phyloP scores from a whole-genome alignment of 306 rosid genomes.

The Pyrus betulifolia region DNA sequence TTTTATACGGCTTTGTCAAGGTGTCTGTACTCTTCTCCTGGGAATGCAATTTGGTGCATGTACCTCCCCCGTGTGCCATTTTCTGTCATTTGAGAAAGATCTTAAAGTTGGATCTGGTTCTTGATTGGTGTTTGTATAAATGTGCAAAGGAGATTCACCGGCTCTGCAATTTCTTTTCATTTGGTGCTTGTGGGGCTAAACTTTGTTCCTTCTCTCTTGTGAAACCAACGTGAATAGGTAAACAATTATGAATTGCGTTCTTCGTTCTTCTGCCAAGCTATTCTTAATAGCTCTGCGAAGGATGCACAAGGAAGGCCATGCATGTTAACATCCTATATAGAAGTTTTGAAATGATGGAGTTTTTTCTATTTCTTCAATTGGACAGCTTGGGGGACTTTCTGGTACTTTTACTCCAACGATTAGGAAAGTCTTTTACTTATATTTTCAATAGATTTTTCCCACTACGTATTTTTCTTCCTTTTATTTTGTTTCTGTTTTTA shows the following conservation, averaged over 20 bases:
- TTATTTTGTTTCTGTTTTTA: too few species aligned
- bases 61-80: not conserved
- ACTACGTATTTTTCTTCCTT: not conserved
- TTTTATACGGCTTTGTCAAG: not conserved
- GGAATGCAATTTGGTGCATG: not conserved
- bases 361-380: not conserved
- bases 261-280: not conserved
- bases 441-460: not conserved
- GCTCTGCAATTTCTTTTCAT: not conserved
- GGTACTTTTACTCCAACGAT: not conserved
- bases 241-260: not conserved
- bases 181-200: not conserved
- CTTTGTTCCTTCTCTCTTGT: not conserved
- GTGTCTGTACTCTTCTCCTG: not conserved
- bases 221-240: not conserved
- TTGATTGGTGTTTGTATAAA: not conserved
- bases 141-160: not conserved
- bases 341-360: not conserved
- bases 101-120: not conserved
- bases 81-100: not conserved
- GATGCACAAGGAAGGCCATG: not conserved
- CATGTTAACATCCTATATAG: not conserved
- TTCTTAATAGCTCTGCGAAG: not conserved
- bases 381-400: not conserved
- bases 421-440: not conserved